Evolutionary conservation across 352 stramenopile species (phyloP).

Genomic region (Phytophthora pistaciae): DNA sequence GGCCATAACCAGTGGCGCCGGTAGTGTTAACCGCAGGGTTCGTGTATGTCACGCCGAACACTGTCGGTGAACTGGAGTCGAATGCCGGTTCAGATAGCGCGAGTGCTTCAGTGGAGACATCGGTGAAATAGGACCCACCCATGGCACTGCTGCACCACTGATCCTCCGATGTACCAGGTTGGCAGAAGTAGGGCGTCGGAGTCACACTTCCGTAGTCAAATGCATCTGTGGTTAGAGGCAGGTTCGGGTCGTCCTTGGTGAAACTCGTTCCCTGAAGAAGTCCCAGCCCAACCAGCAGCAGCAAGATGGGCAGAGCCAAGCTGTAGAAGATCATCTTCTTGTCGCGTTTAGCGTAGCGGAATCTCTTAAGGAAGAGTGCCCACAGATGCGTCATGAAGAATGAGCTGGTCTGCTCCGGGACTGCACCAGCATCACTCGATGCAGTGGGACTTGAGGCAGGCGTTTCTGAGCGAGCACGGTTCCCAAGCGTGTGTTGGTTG

Average conservation of each 20-base stretch:
- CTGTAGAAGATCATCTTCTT: slow-evolving; percentile 71
- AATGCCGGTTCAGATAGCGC: slow-evolving; percentile 36
- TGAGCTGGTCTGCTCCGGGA: slow-evolving; percentile 12
- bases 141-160: slow-evolving; percentile 55
- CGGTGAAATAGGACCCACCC: slow-evolving; percentile 45
- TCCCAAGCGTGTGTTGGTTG: slow-evolving; percentile 52
- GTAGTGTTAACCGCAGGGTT: slow-evolving; percentile 53
- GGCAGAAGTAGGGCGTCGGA: slow-evolving; percentile 58
- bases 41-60: slow-evolving; percentile 67
- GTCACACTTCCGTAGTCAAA: slow-evolving; percentile 39
- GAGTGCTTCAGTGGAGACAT: slow-evolving; percentile 35
- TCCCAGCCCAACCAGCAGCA: slow-evolving; percentile 63
- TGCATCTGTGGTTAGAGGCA: slow-evolving; percentile 39
- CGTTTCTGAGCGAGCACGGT: slow-evolving; percentile 19
- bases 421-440: slow-evolving; percentile 15
- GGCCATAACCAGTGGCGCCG: slow-evolving; percentile 52
- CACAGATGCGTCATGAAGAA: slow-evolving; percentile 52
- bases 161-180: slow-evolving; percentile 30
- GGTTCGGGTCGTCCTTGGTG: slow-evolving; percentile 51
- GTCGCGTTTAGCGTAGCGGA: slow-evolving; percentile 68
- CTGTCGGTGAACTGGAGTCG: slow-evolving; percentile 51
- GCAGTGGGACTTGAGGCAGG: slow-evolving; percentile 12
- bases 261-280: slow-evolving; percentile 51
- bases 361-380: slow-evolving; percentile 69
- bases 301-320: slow-evolving; percentile 55